Base-by-base conservation (phyloP, 176 grass and related monocot species). In the Themeda triandra region DNA sequence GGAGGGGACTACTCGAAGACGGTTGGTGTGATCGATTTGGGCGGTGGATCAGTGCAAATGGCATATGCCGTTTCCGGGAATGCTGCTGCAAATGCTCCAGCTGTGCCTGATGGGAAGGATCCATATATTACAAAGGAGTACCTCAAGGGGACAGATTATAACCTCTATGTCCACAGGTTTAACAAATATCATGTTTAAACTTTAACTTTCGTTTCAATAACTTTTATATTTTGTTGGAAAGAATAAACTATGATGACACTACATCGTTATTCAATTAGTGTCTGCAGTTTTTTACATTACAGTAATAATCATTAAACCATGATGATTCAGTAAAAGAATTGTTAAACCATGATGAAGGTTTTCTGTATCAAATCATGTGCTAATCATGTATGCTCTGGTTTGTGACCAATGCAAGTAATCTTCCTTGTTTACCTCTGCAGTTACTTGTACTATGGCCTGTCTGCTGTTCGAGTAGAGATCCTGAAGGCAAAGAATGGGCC, bases 31-130 rank as follows among this genome's bases (percentile, higher is more conserved):
- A 27, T 91, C 29, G 92, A 94, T 80, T 25, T 93, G 27, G 91
- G 91, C 9, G 88, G 92, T 19, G 83, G 86, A 17, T 94, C 86
- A 1, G 78, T 92, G 18, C 89, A 88, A 74, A 94, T 94, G 87
- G 74, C 90, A 0, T 90, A 90, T 46, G 93, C 87, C 10, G 46
- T 92, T 30, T 88, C 90, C 6, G 5, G 31, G 19, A 30, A 70
- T 46, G 63, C 68, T 19, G 92, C 90, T 23, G 77, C 89, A 2
- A 71, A 82, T 25, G 92, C 89, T 59, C 92, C 92, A n/a, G 13
- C 23, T 24, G 24, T 65, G 21, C 32, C 30, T 8, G 62, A 74
- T 1, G 84, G 24, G 13, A 71, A 71, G 13, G 78, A 89, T 49
- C 19, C 86, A 15, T 94, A 89, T 10, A 30, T 92, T 6, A 87